phyloP scores from a whole-genome alignment of 208 protist genomes.

The Trypanosoma melophagium region DNA sequence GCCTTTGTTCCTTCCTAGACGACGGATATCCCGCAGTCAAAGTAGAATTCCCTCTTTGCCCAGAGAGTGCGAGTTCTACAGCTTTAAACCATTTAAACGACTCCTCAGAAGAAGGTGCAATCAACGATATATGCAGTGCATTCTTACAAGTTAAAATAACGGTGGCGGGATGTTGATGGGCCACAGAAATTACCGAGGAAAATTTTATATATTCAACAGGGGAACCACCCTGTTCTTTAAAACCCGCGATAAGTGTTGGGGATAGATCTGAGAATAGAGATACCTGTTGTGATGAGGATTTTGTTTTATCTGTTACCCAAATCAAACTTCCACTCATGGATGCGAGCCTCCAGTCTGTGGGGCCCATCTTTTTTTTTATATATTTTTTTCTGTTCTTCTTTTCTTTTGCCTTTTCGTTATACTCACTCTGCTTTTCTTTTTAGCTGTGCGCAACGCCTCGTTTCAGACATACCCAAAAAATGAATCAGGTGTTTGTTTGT shows the following conservation, averaged over 20 bases:
- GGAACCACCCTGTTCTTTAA: constrained; percentile 12
- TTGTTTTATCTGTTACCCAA: constrained; percentile 20
- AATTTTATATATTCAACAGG: constrained; percentile 36
- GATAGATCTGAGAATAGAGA: constrained; percentile 34
- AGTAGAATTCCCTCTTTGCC: neutral
- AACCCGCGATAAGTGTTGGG: constrained; percentile 33
- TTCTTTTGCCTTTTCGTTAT: constrained; percentile 3
- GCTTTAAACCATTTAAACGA: constrained; percentile 25
- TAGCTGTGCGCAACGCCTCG: neutral
- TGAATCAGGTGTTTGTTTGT: neutral
- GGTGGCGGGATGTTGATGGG: neutral
- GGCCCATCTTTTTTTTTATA: neutral
- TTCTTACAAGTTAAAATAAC: constrained; percentile 14
- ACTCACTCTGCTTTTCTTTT: neutral
- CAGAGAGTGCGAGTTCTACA: constrained; percentile 23
- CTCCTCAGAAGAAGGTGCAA: constrained; percentile 16
- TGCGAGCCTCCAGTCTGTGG: constrained; percentile 29
- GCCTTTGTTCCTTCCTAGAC: too few relatives aligned
- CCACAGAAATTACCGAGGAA: constrained; percentile 24
- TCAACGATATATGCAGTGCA: constrained; percentile 9
- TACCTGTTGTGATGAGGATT: neutral
- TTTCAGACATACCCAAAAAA: neutral
- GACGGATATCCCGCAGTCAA: neutral
- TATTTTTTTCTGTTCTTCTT: neutral
- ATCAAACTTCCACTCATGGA: constrained; percentile 30